A percentile compares a stretch with the other conserved stretches of the same genome.
Conservation (phyloP, 495 filamentous ascomycete species). For the Parathielavia appendiculata region DNA sequence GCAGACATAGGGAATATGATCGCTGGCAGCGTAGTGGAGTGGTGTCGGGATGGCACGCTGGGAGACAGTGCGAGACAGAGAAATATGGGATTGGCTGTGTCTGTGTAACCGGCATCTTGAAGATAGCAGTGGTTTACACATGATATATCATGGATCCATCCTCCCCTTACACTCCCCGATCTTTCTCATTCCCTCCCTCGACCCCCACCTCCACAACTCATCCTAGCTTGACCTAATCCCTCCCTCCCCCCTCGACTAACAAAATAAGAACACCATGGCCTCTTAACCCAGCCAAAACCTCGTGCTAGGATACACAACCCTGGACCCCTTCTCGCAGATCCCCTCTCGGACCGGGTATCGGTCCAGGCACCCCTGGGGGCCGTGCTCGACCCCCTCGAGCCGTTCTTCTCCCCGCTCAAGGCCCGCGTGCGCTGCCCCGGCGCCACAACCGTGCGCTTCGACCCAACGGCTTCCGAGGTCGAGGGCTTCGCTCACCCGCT, state of each 20-base stretch:
- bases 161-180: not conserved
- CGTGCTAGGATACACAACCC: slow-evolving; percentile 45
- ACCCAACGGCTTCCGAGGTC: slow-evolving; percentile 69
- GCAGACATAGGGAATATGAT: not conserved
- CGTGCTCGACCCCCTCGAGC: slow-evolving; percentile 57
- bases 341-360: slow-evolving; percentile 44
- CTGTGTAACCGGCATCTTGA: not conserved
- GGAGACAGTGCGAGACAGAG: slow-evolving; percentile 21
- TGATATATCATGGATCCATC: not conserved
- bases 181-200: too few species aligned
- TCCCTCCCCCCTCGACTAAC: not conserved
- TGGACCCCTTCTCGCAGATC: slow-evolving; percentile 48
- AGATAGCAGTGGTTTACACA: not conserved
- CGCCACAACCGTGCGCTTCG: slow-evolving; percentile 63
- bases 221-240: not conserved
- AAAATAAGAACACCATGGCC: not conserved
- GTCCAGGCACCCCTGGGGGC: slow-evolving; percentile 55
- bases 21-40: not conserved
- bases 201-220: not conserved
- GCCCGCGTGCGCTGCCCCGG: slow-evolving; percentile 56
- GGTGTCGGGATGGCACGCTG: slow-evolving; percentile 5
- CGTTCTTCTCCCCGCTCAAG: slow-evolving; percentile 57
- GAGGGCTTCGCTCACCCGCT: slow-evolving; percentile 71
- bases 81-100: slow-evolving; percentile 20
- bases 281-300: slow-evolving; percentile 33